Evolutionary conservation across 257 asterid species (phyloP).

Genomic region (Solanum chiquidenum): DNA sequence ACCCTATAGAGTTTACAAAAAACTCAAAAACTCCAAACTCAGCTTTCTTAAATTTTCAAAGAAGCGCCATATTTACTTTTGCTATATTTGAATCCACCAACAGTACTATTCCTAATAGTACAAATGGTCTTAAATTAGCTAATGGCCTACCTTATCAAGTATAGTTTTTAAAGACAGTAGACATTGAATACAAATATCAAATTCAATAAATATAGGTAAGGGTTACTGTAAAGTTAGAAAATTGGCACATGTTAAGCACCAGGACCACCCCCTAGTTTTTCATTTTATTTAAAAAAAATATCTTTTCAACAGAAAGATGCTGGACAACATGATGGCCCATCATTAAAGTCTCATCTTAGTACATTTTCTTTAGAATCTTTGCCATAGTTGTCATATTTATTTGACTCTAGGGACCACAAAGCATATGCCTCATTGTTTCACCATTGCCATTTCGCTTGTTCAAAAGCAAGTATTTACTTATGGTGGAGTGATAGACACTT

Average conservation of each 20-base stretch:
- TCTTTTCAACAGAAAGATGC: neutral
- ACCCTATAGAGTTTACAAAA: neutral
- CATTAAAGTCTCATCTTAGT: neutral
- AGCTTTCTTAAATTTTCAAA: neutral
- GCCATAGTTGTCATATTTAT: neutral
- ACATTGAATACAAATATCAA: neutral
- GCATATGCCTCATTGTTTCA: neutral
- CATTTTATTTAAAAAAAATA: neutral
- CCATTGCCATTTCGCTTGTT: neutral
- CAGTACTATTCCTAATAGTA: neutral
- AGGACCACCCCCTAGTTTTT: neutral
- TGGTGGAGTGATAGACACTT: neutral
- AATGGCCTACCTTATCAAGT: neutral
- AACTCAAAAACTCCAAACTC: neutral
- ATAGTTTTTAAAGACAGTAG: neutral
- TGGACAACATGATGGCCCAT: neutral
- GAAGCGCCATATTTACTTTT: neutral
- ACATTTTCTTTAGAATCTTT: neutral
- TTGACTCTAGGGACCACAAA: neutral
- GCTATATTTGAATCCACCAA: neutral
- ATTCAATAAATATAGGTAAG: neutral
- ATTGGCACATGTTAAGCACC: constrained; percentile 1
- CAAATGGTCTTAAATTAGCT: neutral
- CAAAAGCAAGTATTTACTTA: neutral
- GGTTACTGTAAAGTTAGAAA: neutral